Evolutionary conservation across 2,329 filamentous ascomycete genomes (phyloP).

Genomic region (Lomentospora prolificans): DNA sequence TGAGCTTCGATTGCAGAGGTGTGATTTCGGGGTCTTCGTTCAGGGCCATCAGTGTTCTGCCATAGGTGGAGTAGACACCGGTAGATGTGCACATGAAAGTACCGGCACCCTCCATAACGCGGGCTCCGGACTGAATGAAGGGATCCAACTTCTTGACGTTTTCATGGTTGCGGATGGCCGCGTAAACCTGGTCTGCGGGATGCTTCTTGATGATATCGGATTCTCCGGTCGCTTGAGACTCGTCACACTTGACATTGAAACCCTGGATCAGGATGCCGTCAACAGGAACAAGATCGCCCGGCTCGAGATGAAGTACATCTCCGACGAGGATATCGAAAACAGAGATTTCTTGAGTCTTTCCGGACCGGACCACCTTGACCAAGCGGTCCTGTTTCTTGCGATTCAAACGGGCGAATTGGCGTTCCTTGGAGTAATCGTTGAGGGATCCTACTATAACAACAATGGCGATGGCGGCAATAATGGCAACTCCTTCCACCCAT

Average conservation of each 20-base stretch:
- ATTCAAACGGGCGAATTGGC: slow-evolving; percentile 70
- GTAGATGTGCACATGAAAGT: slow-evolving; percentile 67
- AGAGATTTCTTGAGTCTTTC: slow-evolving; percentile 58
- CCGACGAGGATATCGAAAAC: slow-evolving; percentile 61
- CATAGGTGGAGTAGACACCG: slow-evolving; percentile 64
- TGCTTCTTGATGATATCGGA: slow-evolving; percentile 65
- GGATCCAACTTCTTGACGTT: slow-evolving; percentile 65
- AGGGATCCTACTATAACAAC: slow-evolving; percentile 68
- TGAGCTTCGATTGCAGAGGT: slow-evolving; percentile 67
- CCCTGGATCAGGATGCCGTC: slow-evolving; percentile 65
- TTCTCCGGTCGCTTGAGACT: slow-evolving; percentile 70
- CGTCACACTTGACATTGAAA: slow-evolving; percentile 66
- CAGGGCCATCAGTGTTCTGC: slow-evolving; percentile 64
- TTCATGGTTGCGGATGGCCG: slow-evolving; percentile 57
- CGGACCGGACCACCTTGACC: slow-evolving; percentile 63
- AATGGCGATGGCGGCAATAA: slow-evolving; percentile 69
- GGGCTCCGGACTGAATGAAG: slow-evolving; percentile 76
- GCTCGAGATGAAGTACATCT: slow-evolving; percentile 63
- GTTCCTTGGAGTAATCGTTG: slow-evolving; percentile 74
- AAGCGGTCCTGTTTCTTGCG: slow-evolving; percentile 68
- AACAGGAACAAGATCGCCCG: slow-evolving; percentile 64
- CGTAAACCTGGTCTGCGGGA: slow-evolving; percentile 56
- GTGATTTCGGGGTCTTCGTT: slow-evolving; percentile 67
- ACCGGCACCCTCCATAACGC: slow-evolving; percentile 68
- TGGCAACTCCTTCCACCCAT: slow-evolving; percentile 76